Base-by-base conservation (phyloP, 345 rosid species). In the Pistacia vera region DNA sequence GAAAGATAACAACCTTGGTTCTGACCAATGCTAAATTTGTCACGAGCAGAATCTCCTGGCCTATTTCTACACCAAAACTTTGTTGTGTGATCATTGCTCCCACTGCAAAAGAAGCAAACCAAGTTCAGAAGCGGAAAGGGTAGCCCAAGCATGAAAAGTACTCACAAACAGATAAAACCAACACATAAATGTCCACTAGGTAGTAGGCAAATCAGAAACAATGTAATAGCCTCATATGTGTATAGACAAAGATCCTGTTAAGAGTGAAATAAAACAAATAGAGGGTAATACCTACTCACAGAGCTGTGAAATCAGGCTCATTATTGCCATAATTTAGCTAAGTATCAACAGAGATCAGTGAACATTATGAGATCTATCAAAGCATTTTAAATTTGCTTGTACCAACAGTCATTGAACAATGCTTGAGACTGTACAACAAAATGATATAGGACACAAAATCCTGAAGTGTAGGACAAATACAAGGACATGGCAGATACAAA, bases 21-120 rank as follows among this genome's bases (percentile, higher is more conserved):
- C 78, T 93, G 95, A 75, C 86, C 85, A 81, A 81, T 72, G 76
- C 65, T 86, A 86, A 86, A 89, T 85, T 82, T 95, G 88, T 93
- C 98, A 63, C 95, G 93, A 78, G 91, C 93, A 66, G 95, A 87
- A 80, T 92, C 98, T 48, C 91, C 99, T 30, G 99, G 98, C 74
- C 99, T 87, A 84, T 93, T 92, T 90, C 99, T 88, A 91, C 95
- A 90, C 99, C 99, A 95, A 81, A 95, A 95, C 88, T 92, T 95
- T 70, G 99, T 95, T 2, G 97, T 88, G 82, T 90, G 91, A 80
- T 96, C 99, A 78, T 90, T 87, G 93, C 99, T 92, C 77, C 99
- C 99, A 76, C 99, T 96, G 94, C 90, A 90, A 70, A 79, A 81
- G 71, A 71, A 81, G 72, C n/a, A 35, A 63, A 62, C 65, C 83